Percentiles rank a stretch among this genome's conserved stretches.
These are phyloP conservation scores for Botrytis deweyae DNA, from an alignment of 2,329 filamentous ascomycete species.

Conservation along the genomic window DNA sequence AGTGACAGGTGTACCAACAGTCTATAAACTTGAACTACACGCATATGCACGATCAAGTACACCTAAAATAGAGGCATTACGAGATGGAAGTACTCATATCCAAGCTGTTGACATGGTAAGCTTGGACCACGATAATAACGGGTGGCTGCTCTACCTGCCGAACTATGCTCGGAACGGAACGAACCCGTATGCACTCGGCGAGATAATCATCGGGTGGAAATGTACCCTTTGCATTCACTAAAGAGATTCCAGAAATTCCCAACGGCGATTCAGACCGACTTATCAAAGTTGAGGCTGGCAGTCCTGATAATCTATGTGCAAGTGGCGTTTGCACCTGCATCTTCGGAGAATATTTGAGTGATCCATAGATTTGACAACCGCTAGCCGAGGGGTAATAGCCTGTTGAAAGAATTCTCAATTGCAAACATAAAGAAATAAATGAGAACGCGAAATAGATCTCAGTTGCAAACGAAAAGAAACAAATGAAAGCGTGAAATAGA, in stretches of 20 bases:
- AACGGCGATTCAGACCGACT: background rate
- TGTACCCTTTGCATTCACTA: background rate
- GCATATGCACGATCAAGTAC: background rate
- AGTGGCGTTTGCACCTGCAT: constrained; percentile 5
- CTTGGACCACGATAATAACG: background rate
- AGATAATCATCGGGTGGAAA: background rate
- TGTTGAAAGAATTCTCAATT: rapidly evolving
- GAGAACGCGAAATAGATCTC: background rate
- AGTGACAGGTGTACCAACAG: background rate
- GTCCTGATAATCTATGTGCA: background rate
- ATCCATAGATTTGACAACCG: background rate
- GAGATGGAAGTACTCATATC: background rate
- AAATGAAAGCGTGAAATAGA: background rate
- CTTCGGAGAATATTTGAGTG: background rate
- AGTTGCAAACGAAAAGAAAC: background rate
- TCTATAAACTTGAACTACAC: too few species aligned
- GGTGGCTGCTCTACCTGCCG: background rate
- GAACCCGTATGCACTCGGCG: background rate
- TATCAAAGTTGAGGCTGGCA: background rate
- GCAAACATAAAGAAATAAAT: background rate
- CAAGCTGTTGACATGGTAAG: rapidly evolving
- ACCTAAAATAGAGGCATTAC: background rate
- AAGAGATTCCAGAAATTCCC: background rate
- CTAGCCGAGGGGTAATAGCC: background rate
- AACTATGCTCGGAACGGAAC: background rate